phyloP scores from a whole-genome alignment of 495 filamentous ascomycete species.

The Daldinia bambusicola region DNA sequence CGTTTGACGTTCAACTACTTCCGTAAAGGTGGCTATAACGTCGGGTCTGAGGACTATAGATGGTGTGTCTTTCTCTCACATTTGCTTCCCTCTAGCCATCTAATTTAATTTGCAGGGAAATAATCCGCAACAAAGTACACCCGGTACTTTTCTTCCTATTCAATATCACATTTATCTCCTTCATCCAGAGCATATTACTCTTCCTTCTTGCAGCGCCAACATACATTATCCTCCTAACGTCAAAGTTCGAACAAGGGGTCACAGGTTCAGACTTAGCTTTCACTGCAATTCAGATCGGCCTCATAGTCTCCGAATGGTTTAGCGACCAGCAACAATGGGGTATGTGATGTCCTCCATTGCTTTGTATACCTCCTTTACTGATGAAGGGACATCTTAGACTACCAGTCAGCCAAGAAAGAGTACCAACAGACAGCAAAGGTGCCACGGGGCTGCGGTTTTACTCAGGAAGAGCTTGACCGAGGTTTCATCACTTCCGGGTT shows the following conservation, averaged over 20 bases:
- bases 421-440: slow-evolving; percentile 80
- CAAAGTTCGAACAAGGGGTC: slow-evolving; percentile 55
- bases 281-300: slow-evolving; percentile 70
- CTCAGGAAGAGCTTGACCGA: slow-evolving; percentile 83
- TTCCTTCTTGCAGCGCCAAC: slow-evolving; percentile 80
- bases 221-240: slow-evolving; percentile 77
- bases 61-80: slow-evolving; percentile 62
- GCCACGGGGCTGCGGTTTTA: slow-evolving; percentile 60
- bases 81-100: neutral
- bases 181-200: slow-evolving; percentile 83
- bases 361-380: slow-evolving; percentile 15
- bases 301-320: slow-evolving; percentile 79
- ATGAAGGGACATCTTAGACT: slow-evolving; percentile 60
- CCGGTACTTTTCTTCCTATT: slow-evolving; percentile 77
- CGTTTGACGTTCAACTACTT: slow-evolving; percentile 97
- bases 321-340: slow-evolving; percentile 96
- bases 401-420: slow-evolving; percentile 78
- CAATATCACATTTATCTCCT: slow-evolving; percentile 87
- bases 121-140: slow-evolving; percentile 56
- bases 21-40: slow-evolving; percentile 90
- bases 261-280: slow-evolving; percentile 72
- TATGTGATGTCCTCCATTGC: slow-evolving; percentile 46
- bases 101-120: slow-evolving; percentile 51
- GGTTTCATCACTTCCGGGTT: slow-evolving; percentile 89
- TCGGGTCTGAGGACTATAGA: slow-evolving; percentile 93